phyloP scores from a whole-genome alignment of 352 stramenopile genomes.

The Albugo candida region DNA sequence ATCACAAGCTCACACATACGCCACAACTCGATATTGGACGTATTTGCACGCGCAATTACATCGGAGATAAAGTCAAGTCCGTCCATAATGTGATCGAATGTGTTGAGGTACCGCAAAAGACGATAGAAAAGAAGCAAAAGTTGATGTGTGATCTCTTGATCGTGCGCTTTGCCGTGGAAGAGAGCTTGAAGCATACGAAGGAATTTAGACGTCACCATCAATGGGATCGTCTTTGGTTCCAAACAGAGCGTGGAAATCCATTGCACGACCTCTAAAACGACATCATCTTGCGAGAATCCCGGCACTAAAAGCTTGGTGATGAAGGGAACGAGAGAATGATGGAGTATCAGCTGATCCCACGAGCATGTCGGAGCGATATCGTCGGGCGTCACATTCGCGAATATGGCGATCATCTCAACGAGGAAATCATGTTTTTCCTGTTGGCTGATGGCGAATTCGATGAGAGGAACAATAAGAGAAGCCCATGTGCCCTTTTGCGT shows the following conservation, averaged over 20 bases:
- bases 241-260: conserved; percentile 61
- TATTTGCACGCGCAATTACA: conserved; percentile 51
- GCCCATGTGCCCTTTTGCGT: conserved; percentile 86
- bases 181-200: conserved; percentile 56
- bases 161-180: conserved; percentile 75
- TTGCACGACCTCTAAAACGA: conserved; percentile 82
- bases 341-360: conserved; percentile 78
- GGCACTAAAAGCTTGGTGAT: conserved; percentile 83
- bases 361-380: conserved; percentile 78
- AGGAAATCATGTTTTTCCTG: conserved; percentile 84
- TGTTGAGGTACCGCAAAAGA: conserved; percentile 47
- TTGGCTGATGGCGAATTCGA: conserved; percentile 63
- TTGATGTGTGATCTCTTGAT: conserved; percentile 71
- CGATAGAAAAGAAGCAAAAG: conserved; percentile 65
- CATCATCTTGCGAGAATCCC: conserved; percentile 83
- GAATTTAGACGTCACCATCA: conserved; percentile 52
- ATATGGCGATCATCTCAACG: conserved; percentile 83
- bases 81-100: conserved; percentile 65
- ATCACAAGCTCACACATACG: conserved; percentile 76
- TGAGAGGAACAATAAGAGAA: conserved; percentile 71
- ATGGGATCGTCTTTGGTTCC: conserved; percentile 61
- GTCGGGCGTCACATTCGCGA: conserved; percentile 82
- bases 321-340: conserved; percentile 77
- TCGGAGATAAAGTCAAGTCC: conserved; percentile 53
- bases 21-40: conserved; percentile 61